These are phyloP conservation scores for Pyracantha coccinea DNA, from an alignment of 331 rosid species.

Conservation along the genomic window DNA sequence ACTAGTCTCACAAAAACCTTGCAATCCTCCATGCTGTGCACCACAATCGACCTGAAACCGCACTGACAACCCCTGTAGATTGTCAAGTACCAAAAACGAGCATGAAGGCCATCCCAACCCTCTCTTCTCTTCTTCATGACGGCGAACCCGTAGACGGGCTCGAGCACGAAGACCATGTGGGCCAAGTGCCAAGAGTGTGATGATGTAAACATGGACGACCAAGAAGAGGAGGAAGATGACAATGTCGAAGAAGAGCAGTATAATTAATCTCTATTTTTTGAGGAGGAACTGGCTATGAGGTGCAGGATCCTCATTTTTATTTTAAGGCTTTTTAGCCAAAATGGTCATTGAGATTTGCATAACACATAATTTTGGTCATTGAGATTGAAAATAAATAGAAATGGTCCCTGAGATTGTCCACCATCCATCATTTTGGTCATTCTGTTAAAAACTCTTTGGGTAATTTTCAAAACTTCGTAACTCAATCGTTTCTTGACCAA, in stretches of 20 bases:
- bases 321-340: too few species aligned
- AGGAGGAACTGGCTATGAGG: conserved; percentile 71
- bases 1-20: conserved; percentile 53
- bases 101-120: conserved; percentile 35
- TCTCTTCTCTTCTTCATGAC: conserved; percentile 87
- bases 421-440: too few species aligned
- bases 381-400: too few species aligned
- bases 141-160: conserved; percentile 58
- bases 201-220: conserved; percentile 61
- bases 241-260: conserved; percentile 25
- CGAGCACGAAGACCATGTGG: conserved; percentile 79
- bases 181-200: conserved; percentile 88
- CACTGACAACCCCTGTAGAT: conserved; percentile 38
- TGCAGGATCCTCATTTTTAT: conserved; percentile 19
- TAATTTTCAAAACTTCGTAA: too few species aligned
- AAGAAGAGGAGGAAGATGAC: conserved; percentile 37
- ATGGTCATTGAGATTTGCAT: too few species aligned
- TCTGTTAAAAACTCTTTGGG: too few species aligned
- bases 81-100: conserved; percentile 46
- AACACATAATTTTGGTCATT: too few species aligned
- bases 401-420: too few species aligned
- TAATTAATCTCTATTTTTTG: conserved; percentile 8
- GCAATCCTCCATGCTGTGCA: conserved; percentile 50
- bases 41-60: conserved; percentile 51
- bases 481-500: too few species aligned